These are phyloP conservation scores for Retiboletus flavoniger DNA, from an alignment of 1,284 basidiomycete genomes.

Conservation along the genomic window DNA sequence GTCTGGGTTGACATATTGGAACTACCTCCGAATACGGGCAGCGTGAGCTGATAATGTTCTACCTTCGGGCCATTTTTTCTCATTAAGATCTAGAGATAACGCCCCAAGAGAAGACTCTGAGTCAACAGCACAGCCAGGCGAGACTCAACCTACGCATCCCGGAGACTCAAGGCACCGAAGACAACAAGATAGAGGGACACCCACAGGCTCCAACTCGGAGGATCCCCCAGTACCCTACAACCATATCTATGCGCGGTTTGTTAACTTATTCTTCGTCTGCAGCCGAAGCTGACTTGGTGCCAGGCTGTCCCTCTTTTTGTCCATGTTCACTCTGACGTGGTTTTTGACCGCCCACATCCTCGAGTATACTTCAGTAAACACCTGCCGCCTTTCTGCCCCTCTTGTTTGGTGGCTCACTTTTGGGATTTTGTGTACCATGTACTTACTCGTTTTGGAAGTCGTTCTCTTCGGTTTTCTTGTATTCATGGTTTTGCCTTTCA, in stretches of 20 bases:
- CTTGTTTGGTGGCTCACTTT: constrained; percentile 83
- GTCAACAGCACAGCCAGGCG: constrained; percentile 21
- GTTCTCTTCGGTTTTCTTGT: constrained; percentile 68
- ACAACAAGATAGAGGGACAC: constrained; percentile 27
- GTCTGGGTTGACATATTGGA: constrained; percentile 57
- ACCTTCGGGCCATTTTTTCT: constrained; percentile 1
- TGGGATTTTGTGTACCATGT: constrained; percentile 74
- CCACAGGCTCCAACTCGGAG: constrained; percentile 20
- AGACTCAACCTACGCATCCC: constrained; percentile 12
- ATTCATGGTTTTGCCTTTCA: constrained; percentile 71
- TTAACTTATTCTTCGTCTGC: constrained; percentile 1
- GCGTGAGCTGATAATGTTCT: constrained; percentile 34
- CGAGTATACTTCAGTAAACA: constrained; percentile 67
- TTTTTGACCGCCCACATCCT: constrained; percentile 76
- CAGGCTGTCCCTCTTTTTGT: constrained; percentile 63
- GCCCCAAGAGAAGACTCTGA: constrained; percentile 30
- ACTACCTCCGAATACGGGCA: constrained; percentile 50
- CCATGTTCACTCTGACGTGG: constrained; percentile 71
- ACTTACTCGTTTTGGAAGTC: constrained; percentile 71
- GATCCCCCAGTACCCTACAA: constrained; percentile 34
- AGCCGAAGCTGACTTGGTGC: background rate
- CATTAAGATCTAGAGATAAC: constrained; percentile 26
- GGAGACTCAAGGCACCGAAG: constrained; percentile 25
- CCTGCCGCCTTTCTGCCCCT: constrained; percentile 67
- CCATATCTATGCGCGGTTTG: constrained; percentile 42